Base-by-base conservation (phyloP, 202 grass and related monocot genomes). In the Schoenoplectus tabernaemontani region DNA sequence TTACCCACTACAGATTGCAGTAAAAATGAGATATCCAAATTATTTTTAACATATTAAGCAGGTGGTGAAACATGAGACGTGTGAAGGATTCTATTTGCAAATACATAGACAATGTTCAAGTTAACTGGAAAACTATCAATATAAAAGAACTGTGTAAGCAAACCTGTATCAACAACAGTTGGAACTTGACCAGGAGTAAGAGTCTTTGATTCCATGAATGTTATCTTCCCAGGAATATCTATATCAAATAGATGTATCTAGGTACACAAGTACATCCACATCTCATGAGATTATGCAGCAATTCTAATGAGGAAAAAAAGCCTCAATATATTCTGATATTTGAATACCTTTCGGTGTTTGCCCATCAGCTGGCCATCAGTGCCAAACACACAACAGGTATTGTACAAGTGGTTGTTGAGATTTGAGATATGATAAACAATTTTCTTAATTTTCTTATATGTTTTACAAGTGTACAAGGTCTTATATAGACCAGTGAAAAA, bases 201-300 rank as follows among this genome's bases (percentile, higher is more conserved):
- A 51, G 88, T 96, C 80, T 93, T 99, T 24, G 96, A 99, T 85
- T 99, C 96, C 63, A 91, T 87, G 82, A 99, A 99, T 8, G 92
- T 96, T 75, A 99, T 99, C 83, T 99, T 93, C 65, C 92, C 96
- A 3, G 92, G 92, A 88, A 99, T 96, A 88, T 99, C 96, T 82
- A 99, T 99, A 83, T 99, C 92, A 2, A 99, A 99, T 67, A 96
- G 90, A 89, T 99, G 96, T 77, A 96, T 95, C 96, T 99, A 84
- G 46, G 33, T 26, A 22, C 38, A 79, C 36, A 60, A 58, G 64
- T n/a, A n/a, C n/a, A n/a, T n/a, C 12, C n/a, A n/a, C n/a, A 62
- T 75, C 47, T 54, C 6, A 0, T 34, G 1, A 75, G 15, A 7
- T 20, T 74, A 34, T 34, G 17, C 8, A 69, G 32, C 10, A 83